phyloP scores from a whole-genome alignment of 164 flowering plant species.

The Stephania japonica region DNA sequence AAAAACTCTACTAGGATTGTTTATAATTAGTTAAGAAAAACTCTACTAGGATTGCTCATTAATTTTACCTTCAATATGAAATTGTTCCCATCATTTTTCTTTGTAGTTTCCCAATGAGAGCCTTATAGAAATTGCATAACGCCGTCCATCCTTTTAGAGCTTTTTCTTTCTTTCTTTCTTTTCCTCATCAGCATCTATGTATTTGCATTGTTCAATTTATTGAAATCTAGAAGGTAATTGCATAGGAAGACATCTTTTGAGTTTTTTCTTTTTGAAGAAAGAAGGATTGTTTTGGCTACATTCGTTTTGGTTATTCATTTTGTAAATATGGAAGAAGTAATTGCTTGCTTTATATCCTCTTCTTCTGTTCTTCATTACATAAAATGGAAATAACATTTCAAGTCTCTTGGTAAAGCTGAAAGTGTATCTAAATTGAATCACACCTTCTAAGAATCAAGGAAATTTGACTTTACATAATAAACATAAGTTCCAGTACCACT shows the following conservation, averaged over 20 bases:
- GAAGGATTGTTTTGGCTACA: background rate
- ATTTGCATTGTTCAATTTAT: background rate
- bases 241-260: background rate
- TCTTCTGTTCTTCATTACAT: background rate
- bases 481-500: background rate
- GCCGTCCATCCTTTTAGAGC: background rate
- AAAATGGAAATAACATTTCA: background rate
- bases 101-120: background rate
- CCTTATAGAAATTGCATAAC: background rate
- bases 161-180: background rate
- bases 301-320: no score
- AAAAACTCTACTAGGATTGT: background rate
- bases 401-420: background rate
- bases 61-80: background rate
- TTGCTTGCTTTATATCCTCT: background rate
- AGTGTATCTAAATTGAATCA: background rate
- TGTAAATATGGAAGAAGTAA: background rate
- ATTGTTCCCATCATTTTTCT: background rate
- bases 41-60: background rate
- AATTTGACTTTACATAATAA: background rate
- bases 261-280: background rate
- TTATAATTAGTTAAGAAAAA: background rate
- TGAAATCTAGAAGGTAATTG: background rate
- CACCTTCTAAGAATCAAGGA: background rate
- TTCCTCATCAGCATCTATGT: background rate